Conservation (phyloP, 148 eudicot genomes). For the Bassia scoparia region DNA sequence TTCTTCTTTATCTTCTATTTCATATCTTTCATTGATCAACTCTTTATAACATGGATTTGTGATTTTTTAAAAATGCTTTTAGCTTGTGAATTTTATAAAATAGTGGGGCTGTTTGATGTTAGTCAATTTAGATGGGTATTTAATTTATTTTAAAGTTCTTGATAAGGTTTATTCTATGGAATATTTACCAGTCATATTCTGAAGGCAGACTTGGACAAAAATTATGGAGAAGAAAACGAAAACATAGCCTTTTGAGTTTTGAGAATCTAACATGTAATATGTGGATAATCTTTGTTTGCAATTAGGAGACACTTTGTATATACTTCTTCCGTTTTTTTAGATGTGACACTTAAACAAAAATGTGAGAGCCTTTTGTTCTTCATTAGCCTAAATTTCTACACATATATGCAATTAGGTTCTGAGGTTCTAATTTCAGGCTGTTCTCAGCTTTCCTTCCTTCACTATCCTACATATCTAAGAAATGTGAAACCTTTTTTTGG, state of each 20-base stretch:
- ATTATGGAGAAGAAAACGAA: not conserved
- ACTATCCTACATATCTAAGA: not conserved
- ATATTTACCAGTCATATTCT: not conserved
- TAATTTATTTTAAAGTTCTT: not conserved
- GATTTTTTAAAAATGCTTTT: not conserved
- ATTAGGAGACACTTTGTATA: not conserved
- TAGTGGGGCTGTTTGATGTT: not conserved
- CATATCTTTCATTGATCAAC: too few species aligned
- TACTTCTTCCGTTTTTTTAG: too few species aligned
- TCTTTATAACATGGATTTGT: not conserved
- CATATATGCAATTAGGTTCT: not conserved
- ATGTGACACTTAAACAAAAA: too few species aligned
- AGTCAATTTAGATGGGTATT: not conserved
- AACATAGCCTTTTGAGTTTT: not conserved
- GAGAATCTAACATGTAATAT: not conserved
- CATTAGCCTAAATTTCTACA: too few species aligned
- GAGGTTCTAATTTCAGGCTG: not conserved
- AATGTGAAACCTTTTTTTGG: not conserved
- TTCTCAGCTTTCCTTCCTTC: not conserved
- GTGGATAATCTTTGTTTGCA: not conserved
- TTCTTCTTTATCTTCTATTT: too few species aligned
- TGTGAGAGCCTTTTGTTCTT: not conserved
- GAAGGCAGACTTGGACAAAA: not conserved
- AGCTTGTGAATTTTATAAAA: not conserved
- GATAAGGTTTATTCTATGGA: not conserved